These are phyloP conservation scores for Cercospora sojina DNA, from an alignment of 2,329 filamentous ascomycete species.

Conservation along the genomic window DNA sequence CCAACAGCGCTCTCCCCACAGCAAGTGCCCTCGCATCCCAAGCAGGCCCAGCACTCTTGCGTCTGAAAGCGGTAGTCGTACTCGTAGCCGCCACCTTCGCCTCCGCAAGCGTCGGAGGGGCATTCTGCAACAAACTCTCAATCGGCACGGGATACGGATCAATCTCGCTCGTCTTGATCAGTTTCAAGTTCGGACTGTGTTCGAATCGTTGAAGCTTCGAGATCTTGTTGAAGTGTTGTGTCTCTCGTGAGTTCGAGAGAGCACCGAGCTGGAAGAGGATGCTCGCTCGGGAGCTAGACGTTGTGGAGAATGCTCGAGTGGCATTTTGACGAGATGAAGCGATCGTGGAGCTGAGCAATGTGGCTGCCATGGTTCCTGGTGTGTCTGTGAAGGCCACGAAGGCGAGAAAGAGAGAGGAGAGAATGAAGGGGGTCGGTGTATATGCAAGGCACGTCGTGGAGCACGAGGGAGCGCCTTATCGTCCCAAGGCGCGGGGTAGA, in stretches of 20 bases:
- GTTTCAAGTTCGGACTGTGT: conserved; percentile 34
- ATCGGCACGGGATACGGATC: conserved; percentile 26
- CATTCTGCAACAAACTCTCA: conserved; percentile 1
- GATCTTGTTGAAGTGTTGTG: conserved; percentile 37
- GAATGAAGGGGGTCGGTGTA: neutral
- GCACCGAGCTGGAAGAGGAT: conserved; percentile 33
- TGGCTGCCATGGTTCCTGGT: neutral
- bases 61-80: neutral
- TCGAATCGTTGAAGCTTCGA: conserved; percentile 33
- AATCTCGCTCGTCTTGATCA: conserved; percentile 36
- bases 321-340: neutral
- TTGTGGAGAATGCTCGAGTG: conserved; percentile 26
- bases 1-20: conserved; percentile 25
- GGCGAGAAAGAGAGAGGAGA: neutral
- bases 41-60: neutral
- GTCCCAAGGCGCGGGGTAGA: conserved; percentile 8
- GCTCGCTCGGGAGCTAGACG: conserved; percentile 22
- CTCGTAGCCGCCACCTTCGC: neutral
- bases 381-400: neutral
- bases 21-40: conserved; percentile 28
- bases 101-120: neutral
- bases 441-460: neutral
- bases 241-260: conserved; percentile 36
- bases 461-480: neutral
- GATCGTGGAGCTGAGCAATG: neutral